Evolutionary conservation across 495 filamentous ascomycete genomes (phyloP).

Genomic region (Neurospora sp.): DNA sequence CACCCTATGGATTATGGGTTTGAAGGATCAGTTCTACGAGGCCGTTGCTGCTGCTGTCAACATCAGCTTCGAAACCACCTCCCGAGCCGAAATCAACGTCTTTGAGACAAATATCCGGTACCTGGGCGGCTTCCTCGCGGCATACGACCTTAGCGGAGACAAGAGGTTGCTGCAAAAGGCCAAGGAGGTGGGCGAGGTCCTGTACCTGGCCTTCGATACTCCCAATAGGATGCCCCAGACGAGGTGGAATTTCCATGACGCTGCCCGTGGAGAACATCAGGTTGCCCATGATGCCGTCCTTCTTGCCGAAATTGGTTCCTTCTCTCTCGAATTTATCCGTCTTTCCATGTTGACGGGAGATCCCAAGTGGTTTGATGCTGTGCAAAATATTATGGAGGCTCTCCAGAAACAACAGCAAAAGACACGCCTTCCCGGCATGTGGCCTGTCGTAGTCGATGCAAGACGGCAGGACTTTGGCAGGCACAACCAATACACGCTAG

Average conservation of each 20-base stretch:
- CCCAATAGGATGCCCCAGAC: slow-evolving; percentile 83
- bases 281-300: slow-evolving; percentile 24
- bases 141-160: slow-evolving; percentile 63
- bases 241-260: slow-evolving; percentile 43
- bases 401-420: slow-evolving; percentile 54
- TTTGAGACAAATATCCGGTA: slow-evolving; percentile 79
- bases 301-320: slow-evolving; percentile 58
- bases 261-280: slow-evolving; percentile 22
- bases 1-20: slow-evolving; percentile 90
- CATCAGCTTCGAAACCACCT: slow-evolving; percentile 75
- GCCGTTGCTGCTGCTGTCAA: slow-evolving; percentile 65
- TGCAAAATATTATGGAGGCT: slow-evolving; percentile 66
- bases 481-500: slow-evolving; percentile 50
- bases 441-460: slow-evolving; percentile 31
- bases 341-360: slow-evolving; percentile 72
- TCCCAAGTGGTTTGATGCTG: slow-evolving; percentile 76
- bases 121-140: slow-evolving; percentile 64
- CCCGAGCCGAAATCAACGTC: slow-evolving; percentile 47
- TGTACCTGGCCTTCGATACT: slow-evolving; percentile 83
- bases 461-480: slow-evolving; percentile 14
- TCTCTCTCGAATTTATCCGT: slow-evolving; percentile 78
- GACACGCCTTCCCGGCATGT: slow-evolving; percentile 59
- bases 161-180: slow-evolving; percentile 68
- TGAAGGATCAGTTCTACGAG: slow-evolving; percentile 80
- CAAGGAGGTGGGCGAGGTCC: slow-evolving; percentile 67